Evolutionary conservation across 2,329 filamentous ascomycete species (phyloP).

Genomic region (Cladophialophora bantiana): DNA sequence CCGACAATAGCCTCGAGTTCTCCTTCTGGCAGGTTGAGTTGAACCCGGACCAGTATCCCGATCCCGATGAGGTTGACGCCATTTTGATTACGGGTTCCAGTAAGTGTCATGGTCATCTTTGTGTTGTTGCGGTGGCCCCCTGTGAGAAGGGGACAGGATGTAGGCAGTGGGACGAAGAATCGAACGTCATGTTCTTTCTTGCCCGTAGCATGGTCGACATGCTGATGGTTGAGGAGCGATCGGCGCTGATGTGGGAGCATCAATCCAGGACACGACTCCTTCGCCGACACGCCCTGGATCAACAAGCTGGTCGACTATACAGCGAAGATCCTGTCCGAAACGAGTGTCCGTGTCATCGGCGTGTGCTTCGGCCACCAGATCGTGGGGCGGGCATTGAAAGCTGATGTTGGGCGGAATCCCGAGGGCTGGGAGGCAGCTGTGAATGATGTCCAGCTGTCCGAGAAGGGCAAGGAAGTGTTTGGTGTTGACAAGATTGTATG

Average conservation of each 20-base stretch:
- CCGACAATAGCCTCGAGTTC: constrained; percentile 60
- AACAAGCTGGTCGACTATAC: constrained; percentile 74
- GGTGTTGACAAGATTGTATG: constrained; percentile 67
- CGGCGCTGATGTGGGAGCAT: background rate
- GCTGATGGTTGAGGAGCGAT: background rate
- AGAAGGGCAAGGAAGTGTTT: constrained; percentile 75
- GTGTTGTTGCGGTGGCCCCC: background rate
- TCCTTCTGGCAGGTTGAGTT: constrained; percentile 74
- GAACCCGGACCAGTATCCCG: constrained; percentile 71
- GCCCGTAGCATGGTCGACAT: background rate
- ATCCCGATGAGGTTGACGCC: constrained; percentile 77
- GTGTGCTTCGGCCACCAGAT: constrained; percentile 92
- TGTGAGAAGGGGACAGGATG: background rate
- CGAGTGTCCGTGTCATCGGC: constrained; percentile 74
- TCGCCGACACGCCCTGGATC: constrained; percentile 79
- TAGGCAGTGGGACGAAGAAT: background rate
- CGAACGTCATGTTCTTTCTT: background rate
- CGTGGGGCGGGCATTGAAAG: constrained; percentile 73
- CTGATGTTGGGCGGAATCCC: constrained; percentile 69
- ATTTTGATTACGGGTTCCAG: constrained; percentile 78
- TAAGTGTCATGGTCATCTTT: constrained; percentile 48
- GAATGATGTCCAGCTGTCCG: constrained; percentile 70
- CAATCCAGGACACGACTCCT: constrained; percentile 70
- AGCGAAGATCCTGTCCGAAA: constrained; percentile 64
- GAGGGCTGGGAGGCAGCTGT: constrained; percentile 85